Evolutionary conservation across 176 grass and related monocot genomes (phyloP), one percentile per base, ranked within the genome.

Genomic region (Rhynchospora pubera): DNA sequence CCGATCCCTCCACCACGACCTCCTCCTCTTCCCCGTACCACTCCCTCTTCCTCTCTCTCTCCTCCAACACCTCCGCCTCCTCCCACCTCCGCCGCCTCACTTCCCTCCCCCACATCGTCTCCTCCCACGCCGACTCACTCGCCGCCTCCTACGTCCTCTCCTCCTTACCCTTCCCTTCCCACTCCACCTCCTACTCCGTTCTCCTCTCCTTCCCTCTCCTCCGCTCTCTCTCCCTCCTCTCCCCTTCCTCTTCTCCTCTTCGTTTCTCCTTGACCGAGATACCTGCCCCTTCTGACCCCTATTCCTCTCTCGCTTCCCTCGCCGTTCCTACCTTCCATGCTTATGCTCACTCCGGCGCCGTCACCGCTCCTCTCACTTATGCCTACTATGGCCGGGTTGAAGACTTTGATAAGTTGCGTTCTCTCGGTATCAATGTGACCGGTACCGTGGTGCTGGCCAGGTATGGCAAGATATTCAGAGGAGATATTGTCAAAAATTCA

Each of bases 351-450:
- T 93, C 93, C 50, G 93, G 91, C 65, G 83, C 93, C 3, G 91
- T 87, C 78, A 9, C 87, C 34, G 91, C 87, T 52, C 85, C 92
- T 61, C 88, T 57, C 26, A 85, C 88, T 50, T 97, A 97, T 64
- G 93, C 91, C 63, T 93, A 97, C 81, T 93, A 97, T 88, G 93
- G 93, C 87, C 87, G 89, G 80, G 18, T 78, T 18, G 87, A 93
- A 84, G 93, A 97, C 80, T 97, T 85, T 28, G 91, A 87, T 7
- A 65, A 77, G 69, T 89, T 97, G 44, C 80, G 34, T 55, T 67
- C 91, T 65, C 81, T 88, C 44, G 88, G 92, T 0, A 80, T 97
- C 9, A 84, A 97, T 78, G 87, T 97, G 80, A 88, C 95, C n/a
- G 92, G 90, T 0, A 86, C 86, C 10, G 88, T 97, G 80, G 86